Percentiles rank a stretch among this genome's conserved stretches.
phyloP scores from a whole-genome alignment of 352 stramenopile species.

The Pythium aristosporum region DNA sequence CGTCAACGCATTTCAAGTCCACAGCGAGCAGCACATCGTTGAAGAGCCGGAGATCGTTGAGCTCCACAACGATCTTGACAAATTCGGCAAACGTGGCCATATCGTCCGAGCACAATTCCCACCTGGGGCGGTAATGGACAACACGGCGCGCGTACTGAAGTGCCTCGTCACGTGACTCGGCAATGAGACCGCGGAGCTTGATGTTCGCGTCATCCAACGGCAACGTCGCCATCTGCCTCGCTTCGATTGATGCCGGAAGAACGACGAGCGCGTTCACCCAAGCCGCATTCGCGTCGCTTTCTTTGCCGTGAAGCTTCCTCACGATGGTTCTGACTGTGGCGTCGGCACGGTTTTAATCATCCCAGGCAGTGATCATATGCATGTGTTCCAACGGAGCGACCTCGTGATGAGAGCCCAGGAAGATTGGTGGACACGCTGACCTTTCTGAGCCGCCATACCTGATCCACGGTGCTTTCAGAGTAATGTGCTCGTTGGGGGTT shows the following conservation, averaged over 20 bases:
- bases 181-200: not conserved
- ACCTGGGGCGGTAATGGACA: not conserved
- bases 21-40: not conserved
- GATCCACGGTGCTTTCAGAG: not conserved
- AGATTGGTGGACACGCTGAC: not conserved
- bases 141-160: not conserved
- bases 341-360: not conserved
- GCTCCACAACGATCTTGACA: not conserved
- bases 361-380: too few species aligned
- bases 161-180: not conserved
- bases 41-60: not conserved
- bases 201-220: not conserved
- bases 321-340: not conserved
- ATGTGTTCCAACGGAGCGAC: not conserved
- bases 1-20: not conserved
- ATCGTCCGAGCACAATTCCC: not conserved
- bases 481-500: not conserved
- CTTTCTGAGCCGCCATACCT: not conserved
- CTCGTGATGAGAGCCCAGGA: not conserved
- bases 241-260: not conserved
- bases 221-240: not conserved
- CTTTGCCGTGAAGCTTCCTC: not conserved
- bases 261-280: not conserved
- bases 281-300: not conserved
- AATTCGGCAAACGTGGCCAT: not conserved